Base-by-base conservation (phyloP, 2,329 filamentous ascomycete species). In the Pleoardoris graminearum region DNA sequence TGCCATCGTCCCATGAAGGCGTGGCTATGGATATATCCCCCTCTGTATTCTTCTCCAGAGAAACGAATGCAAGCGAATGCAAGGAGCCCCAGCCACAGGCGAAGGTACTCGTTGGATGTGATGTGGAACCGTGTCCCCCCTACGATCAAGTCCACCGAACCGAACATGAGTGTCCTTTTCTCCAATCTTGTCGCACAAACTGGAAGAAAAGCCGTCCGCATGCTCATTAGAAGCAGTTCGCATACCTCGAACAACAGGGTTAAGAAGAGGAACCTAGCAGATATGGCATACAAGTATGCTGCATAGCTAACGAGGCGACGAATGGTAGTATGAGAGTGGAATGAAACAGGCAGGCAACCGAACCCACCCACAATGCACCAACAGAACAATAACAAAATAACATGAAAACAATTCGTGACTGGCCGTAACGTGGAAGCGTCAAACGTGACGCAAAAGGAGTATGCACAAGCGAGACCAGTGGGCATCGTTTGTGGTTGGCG, bases 71-170 rank as follows among this genome's bases (percentile, higher is more conserved):
- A 61, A 70, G 68, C 53, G 68, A 71, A 60, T 69, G 66, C 67
- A 70, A 66, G 59, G 65, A 71, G 60, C 60, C 59, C 59, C 57
- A 64, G 69, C 70, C 70, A 52, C 70, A 70, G 70, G 70, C 69
- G 37, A 51, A 38, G 60, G 58, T 65, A 61, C 59, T 71, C 67
- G 65, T 69, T 62, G 25, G 57, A 50, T 57, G 48, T 53, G 57
- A 50, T 58, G 47, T 53, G 53, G 57, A 58, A 39, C 43, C 45
- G 32, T 55, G 39, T 51, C 58, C n/a, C 49, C 33, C 44, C 50
- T 59, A 48, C 55, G 52, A 59, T 51, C 16, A 14, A 41, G 43
- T 53, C 45, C 51, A 32, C 45, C 17, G 43, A 47, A 48, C 56
- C 50, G 59, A 63, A 63, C 42, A 37, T 53, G 23, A 52, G 27